A percentile compares a stretch with the other conserved stretches of the same genome.
These are phyloP conservation scores for Daldinia decipiens DNA, from an alignment of 495 filamentous ascomycete genomes.

Conservation along the genomic window DNA sequence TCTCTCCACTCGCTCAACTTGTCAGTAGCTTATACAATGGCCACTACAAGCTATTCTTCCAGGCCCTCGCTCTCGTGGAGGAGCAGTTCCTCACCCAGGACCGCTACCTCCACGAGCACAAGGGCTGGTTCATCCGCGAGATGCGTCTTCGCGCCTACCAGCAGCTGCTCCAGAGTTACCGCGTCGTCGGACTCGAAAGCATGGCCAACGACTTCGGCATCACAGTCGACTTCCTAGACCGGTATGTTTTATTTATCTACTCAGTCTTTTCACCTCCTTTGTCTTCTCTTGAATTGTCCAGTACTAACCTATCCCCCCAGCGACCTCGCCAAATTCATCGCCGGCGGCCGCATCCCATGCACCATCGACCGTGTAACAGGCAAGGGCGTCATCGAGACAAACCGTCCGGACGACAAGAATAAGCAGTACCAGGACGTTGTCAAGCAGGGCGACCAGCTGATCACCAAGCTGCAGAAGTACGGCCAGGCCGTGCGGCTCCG, in stretches of 20 bases:
- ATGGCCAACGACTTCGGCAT: constrained; percentile 98
- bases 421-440: constrained; percentile 98
- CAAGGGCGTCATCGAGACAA: constrained; percentile 96
- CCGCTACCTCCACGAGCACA: constrained; percentile 92
- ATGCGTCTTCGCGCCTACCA: constrained; percentile 96
- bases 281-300: neutral
- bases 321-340: constrained; percentile 97
- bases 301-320: constrained; percentile 53
- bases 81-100: constrained; percentile 93
- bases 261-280: neutral
- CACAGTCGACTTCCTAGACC: constrained; percentile 93
- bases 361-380: constrained; percentile 91
- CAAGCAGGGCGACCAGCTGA: constrained; percentile 94
- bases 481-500: constrained; percentile 93
- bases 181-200: constrained; percentile 91
- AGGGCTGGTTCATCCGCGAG: constrained; percentile 94
- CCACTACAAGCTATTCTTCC: constrained; percentile 92
- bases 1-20: constrained; percentile 81
- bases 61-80: constrained; percentile 89
- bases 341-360: constrained; percentile 90
- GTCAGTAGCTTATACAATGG: constrained; percentile 92
- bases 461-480: constrained; percentile 99
- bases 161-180: constrained; percentile 96
- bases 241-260: constrained; percentile 62
- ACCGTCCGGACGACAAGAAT: constrained; percentile 97